These are phyloP conservation scores for Ophiostoma perfectum DNA, from an alignment of 2,329 filamentous ascomycete species.

Conservation along the genomic window DNA sequence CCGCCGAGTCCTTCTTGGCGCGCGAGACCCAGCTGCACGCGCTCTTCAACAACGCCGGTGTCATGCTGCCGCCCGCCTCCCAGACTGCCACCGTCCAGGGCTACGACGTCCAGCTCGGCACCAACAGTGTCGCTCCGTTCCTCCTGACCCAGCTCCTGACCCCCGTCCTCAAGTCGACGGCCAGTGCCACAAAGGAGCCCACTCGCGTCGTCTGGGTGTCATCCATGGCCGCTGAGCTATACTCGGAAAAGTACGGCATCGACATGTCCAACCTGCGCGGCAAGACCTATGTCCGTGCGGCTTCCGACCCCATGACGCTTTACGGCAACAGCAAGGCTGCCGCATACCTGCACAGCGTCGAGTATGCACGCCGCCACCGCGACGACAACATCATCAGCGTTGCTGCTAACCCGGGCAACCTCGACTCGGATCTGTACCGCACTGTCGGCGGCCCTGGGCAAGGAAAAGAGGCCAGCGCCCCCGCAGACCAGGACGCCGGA, in stretches of 20 bases:
- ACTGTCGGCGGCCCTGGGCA: neutral
- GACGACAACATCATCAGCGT: slow-evolving; percentile 29
- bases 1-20: slow-evolving; percentile 28
- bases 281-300: slow-evolving; percentile 25
- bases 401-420: slow-evolving; percentile 31
- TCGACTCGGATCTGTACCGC: slow-evolving; percentile 29
- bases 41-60: slow-evolving; percentile 39
- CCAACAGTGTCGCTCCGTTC: slow-evolving; percentile 26
- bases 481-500: slow-evolving; percentile 12
- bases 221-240: slow-evolving; percentile 23
- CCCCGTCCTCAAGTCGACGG: slow-evolving; percentile 27
- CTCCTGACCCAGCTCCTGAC: slow-evolving; percentile 30
- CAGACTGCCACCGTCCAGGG: slow-evolving; percentile 38
- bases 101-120: slow-evolving; percentile 36
- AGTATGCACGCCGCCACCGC: slow-evolving; percentile 28
- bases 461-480: neutral
- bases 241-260: slow-evolving; percentile 23
- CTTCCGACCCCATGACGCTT: slow-evolving; percentile 12
- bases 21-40: slow-evolving; percentile 33
- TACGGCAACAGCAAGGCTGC: slow-evolving; percentile 31
- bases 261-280: slow-evolving; percentile 24
- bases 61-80: slow-evolving; percentile 33
- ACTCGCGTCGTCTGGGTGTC: slow-evolving; percentile 30
- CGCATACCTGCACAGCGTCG: slow-evolving; percentile 27
- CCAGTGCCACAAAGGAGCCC: slow-evolving; percentile 12